Evolutionary conservation across 2,329 filamentous ascomycete species (phyloP).

Genomic region (Fusarium austroafricanum): DNA sequence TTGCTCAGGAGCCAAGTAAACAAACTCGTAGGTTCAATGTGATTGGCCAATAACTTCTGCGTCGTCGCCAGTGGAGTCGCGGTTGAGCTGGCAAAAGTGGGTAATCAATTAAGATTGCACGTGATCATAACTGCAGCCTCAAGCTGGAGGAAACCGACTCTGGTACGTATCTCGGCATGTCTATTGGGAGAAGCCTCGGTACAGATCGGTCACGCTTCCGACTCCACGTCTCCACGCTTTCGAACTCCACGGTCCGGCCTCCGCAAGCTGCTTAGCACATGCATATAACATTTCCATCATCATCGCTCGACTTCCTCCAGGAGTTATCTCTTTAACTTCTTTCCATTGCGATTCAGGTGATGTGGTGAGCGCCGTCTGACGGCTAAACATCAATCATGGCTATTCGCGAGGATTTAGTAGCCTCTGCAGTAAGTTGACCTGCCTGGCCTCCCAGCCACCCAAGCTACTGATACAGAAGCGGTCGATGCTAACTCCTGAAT

Average conservation of each 20-base stretch:
- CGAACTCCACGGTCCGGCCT: conserved; percentile 34
- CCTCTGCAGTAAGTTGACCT: conserved; percentile 73
- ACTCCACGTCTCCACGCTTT: conserved; percentile 41
- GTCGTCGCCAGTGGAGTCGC: conserved; percentile 16
- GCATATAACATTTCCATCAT: conserved; percentile 42
- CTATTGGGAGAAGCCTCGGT: conserved; percentile 49
- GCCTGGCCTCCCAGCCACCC: conserved; percentile 14
- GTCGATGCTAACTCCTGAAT: conserved; percentile 34
- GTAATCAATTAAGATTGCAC: conserved; percentile 5
- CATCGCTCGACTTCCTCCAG: conserved; percentile 16
- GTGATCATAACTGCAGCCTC: conserved; percentile 22
- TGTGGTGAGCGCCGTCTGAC: conserved; percentile 40
- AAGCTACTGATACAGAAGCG: conserved; percentile 3
- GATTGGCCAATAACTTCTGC: conserved; percentile 43
- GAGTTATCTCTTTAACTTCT: conserved; percentile 7
- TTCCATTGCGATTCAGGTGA: conserved; percentile 31
- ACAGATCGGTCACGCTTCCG: conserved; percentile 46
- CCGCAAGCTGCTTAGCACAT: conserved; percentile 46
- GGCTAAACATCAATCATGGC: conserved; percentile 65
- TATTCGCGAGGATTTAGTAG: conserved; percentile 93
- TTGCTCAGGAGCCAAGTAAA: conserved; percentile 59
- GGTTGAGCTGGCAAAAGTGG: conserved; percentile 29
- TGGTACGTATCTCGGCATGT: conserved; percentile 36
- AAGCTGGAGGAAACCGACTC: background rate
- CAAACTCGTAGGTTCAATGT: conserved; percentile 46